A percentile compares a stretch with the other conserved stretches of the same genome.
Evolutionary conservation across 805 yeast species (phyloP).

Genomic region (Yamadazyma philogaea): DNA sequence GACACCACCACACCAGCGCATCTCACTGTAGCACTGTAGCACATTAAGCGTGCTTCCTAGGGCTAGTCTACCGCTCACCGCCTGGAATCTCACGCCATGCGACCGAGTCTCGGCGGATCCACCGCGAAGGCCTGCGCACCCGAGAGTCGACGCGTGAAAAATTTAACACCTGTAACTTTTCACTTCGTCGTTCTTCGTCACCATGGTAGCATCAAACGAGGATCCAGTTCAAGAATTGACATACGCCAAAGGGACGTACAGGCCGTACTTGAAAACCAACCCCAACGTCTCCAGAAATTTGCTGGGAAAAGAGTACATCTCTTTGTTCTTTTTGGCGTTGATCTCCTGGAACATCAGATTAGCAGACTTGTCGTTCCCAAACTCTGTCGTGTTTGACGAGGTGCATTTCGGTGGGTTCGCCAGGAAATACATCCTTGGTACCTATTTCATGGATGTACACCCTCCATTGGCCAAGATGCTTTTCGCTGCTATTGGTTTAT

Average conservation of each 20-base stretch:
- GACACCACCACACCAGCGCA: no score
- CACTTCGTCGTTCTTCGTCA: neutral
- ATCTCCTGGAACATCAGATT: conserved; percentile 59
- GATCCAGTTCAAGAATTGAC: conserved; percentile 7
- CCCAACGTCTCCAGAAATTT: conserved; percentile 30
- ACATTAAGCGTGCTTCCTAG: no score
- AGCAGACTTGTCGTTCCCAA: conserved; percentile 59
- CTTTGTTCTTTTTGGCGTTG: conserved; percentile 41
- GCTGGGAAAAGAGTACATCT: conserved; percentile 31
- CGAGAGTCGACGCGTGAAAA: neutral
- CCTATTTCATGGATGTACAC: conserved; percentile 69
- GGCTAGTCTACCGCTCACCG: no score
- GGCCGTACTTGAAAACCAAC: conserved; percentile 53
- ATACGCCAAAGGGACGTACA: conserved; percentile 9
- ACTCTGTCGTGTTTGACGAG: conserved; percentile 87
- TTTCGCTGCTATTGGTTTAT: conserved; percentile 63
- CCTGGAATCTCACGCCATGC: no score
- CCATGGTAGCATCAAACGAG: neutral
- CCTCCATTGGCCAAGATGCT: conserved; percentile 80
- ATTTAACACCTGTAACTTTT: neutral
- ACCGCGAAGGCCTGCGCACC: no score
- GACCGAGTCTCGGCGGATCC: no score
- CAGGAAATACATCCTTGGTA: conserved; percentile 65
- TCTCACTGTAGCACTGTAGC: no score
- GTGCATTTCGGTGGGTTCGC: conserved; percentile 98